These are phyloP conservation scores for Tulasnella sp. DNA, from an alignment of 768 basidiomycete genomes.

Conservation along the genomic window DNA sequence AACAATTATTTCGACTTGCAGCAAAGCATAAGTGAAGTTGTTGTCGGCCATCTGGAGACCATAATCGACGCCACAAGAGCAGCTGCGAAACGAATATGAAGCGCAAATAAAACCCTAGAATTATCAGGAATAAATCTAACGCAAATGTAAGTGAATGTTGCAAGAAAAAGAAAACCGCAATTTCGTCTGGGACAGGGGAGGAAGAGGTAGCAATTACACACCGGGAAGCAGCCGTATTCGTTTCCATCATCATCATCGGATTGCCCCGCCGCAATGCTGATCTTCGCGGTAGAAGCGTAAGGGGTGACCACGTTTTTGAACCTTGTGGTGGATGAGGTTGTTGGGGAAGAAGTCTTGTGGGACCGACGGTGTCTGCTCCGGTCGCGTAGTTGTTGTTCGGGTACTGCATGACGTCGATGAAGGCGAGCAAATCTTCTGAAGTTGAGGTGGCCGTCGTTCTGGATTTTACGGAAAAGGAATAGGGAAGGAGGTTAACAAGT, in stretches of 20 bases:
- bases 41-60: conserved; percentile 43
- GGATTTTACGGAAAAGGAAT: conserved; percentile 40
- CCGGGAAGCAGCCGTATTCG: conserved; percentile 50
- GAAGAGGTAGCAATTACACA: conserved; percentile 31
- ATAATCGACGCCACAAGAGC: conserved; percentile 48
- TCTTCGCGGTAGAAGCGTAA: neutral
- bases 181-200: too few relatives aligned
- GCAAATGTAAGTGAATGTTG: neutral
- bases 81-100: conserved; percentile 43
- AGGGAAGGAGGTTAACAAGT: conserved; percentile 42
- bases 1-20: neutral
- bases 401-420: conserved; percentile 19
- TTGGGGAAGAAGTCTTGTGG: conserved; percentile 9
- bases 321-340: neutral
- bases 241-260: conserved; percentile 59
- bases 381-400: conserved; percentile 15
- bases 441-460: neutral
- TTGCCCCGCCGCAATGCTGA: conserved; percentile 33
- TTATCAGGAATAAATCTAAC: neutral
- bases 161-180: conserved; percentile 34
- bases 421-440: conserved; percentile 4
- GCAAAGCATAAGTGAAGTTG: conserved; percentile 37
- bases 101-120: conserved; percentile 41
- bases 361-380: neutral
- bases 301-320: neutral